Percentiles rank a stretch among this genome's conserved stretches.
Conservation (phyloP, 768 basidiomycete species). For the Candolleomyces aberdarensis region DNA sequence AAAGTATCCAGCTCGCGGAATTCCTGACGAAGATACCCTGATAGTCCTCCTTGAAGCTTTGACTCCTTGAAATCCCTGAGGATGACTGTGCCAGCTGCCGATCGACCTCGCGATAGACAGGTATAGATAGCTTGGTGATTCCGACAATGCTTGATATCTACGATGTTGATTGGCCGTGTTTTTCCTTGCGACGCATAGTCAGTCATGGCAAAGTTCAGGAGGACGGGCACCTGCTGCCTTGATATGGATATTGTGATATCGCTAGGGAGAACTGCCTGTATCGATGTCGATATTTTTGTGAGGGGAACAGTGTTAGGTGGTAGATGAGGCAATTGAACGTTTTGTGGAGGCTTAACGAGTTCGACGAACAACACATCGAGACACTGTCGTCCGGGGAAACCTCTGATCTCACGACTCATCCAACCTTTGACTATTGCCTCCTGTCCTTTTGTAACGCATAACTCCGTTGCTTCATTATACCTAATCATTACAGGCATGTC, state of each 20-base stretch:
- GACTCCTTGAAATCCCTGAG: no score
- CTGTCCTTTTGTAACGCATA: slow-evolving; percentile 3
- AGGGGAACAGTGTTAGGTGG: slow-evolving; percentile 30
- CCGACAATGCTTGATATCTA: slow-evolving; percentile 20
- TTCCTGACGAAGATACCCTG: no score
- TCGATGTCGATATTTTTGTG: not conserved
- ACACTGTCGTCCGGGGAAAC: slow-evolving; percentile 5
- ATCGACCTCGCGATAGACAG: slow-evolving; percentile 25
- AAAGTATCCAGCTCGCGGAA: no score
- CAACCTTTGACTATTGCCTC: slow-evolving; percentile 15
- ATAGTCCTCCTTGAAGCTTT: no score
- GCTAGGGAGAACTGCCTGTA: slow-evolving; percentile 13
- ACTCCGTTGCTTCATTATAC: slow-evolving; percentile 16
- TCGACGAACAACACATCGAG: slow-evolving; percentile 27
- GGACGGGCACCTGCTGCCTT: slow-evolving; percentile 18
- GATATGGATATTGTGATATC: slow-evolving; percentile 14
- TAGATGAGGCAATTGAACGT: slow-evolving; percentile 19
- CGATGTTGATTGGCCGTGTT: slow-evolving; percentile 23
- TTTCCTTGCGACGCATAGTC: slow-evolving; percentile 31
- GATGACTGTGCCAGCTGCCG: no score
- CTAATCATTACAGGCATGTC: slow-evolving; percentile 22
- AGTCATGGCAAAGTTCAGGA: slow-evolving; percentile 30
- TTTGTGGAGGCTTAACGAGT: slow-evolving; percentile 19
- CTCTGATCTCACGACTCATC: not conserved
- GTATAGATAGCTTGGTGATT: slow-evolving; percentile 27